phyloP scores from a whole-genome alignment of 805 yeast species.

The Grigorovia jiainica region DNA sequence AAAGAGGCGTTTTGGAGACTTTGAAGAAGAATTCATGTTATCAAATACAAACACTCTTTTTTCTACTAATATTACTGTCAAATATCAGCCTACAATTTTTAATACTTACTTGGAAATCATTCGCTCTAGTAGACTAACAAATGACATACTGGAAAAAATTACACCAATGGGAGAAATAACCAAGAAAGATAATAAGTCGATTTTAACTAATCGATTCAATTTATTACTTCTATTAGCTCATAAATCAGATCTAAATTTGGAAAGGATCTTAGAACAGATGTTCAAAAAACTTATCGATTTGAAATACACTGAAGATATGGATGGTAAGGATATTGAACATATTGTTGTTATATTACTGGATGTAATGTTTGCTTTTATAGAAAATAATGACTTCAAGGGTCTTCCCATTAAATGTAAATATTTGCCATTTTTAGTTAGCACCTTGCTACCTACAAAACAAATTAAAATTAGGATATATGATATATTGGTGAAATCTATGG shows the following conservation, averaged over 20 bases:
- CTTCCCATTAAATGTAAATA: constrained; percentile 10
- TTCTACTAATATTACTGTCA: constrained; percentile 1
- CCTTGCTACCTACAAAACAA: neutral
- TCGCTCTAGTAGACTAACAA: constrained; percentile 5
- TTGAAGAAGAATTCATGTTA: constrained; percentile 12
- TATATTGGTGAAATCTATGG: neutral
- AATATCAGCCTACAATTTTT: constrained; percentile 11
- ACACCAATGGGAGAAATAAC: constrained; percentile 24
- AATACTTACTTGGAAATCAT: constrained; percentile 18
- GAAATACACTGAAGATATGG: constrained; percentile 2
- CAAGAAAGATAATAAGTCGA: constrained; percentile 10
- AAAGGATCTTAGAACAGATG: constrained; percentile 17
- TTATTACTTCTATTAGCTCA: constrained; percentile 17
- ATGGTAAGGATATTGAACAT: constrained; percentile 1
- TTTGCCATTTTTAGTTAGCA: neutral
- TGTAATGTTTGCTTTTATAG: constrained; percentile 8
- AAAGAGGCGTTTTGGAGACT: constrained; percentile 20
- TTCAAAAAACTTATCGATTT: constrained; percentile 10
- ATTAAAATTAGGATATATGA: neutral
- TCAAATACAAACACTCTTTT: constrained; percentile 7
- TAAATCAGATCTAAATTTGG: constrained; percentile 14
- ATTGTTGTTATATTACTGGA: constrained; percentile 6
- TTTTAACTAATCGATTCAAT: constrained; percentile 23
- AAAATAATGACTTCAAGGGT: constrained; percentile 7
- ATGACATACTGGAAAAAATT: constrained; percentile 17